Evolutionary conservation across 805 yeast species (phyloP), one percentile per base, ranked within the genome.

Genomic region (Blastobotrys attinorum): DNA sequence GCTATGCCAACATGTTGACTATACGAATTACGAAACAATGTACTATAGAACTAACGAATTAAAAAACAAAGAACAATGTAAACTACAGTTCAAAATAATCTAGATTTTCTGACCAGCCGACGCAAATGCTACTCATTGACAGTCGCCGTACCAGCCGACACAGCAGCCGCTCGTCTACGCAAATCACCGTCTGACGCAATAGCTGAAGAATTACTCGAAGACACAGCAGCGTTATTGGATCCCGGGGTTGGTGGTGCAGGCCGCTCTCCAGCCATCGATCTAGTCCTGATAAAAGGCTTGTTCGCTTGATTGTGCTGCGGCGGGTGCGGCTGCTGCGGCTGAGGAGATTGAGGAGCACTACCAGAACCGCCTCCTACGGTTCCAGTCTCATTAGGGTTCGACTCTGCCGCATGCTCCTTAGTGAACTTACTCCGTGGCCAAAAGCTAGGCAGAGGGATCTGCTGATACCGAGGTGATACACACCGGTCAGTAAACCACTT

Each of bases 401-500:
- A n/a, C n/a, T n/a, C n/a, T n/a, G n/a, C n/a, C n/a, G n/a, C n/a
- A 4, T 40, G 38, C 22, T 47, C 48, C 31, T 51, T 51, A 5
- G 55, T 51, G 25, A 47, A 48, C 37, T 54, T 54, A 22, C 48
- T 42, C 31, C 58, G 33, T 11, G 95, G 94, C 96, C 96, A 88
- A 58, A 89, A 65, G 39, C 86, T 81, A 2, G 97, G 98, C 25
- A 92, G 63, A 55, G 73, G 74, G 23, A 92, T 78, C 39, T 86
- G 82, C 60, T 89, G 96, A 56, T 82, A 90, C 53, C 95, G 72
- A 1, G 99, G 99, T 52, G 87, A 94, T 10, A 92, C 92, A 58
- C 96, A 87, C 49, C 96, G 71, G 54, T 90, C 97, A 15, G 81
- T 79, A 58, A 92, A 89, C 95, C 96, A 88, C 44, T 79, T 79